Evolutionary conservation across 192 early-diverging fungal species (phyloP).

Genomic region (Podochytrium sp.): DNA sequence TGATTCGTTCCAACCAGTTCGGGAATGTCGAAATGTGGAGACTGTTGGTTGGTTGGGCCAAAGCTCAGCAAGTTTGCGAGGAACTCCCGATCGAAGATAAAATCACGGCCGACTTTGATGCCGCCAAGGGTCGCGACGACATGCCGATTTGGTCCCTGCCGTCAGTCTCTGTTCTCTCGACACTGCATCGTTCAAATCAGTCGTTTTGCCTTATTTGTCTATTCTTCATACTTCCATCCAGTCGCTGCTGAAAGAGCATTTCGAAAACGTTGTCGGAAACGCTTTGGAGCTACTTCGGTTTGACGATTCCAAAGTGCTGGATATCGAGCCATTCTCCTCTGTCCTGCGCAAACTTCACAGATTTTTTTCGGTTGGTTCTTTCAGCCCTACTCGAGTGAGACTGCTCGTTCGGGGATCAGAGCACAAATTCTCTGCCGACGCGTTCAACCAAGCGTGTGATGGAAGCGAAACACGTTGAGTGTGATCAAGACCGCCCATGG

Average conservation of each 20-base stretch:
- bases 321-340: neutral
- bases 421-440: neutral
- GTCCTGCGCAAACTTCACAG: neutral
- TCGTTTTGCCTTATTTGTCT: neutral
- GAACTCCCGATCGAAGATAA: neutral
- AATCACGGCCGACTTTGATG: neutral
- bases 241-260: too few species aligned
- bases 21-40: neutral
- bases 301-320: neutral
- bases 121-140: too few species aligned
- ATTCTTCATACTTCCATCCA: neutral
- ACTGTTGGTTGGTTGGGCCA: neutral
- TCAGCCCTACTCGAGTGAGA: neutral
- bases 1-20: neutral
- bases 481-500: neutral
- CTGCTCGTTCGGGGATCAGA: neutral
- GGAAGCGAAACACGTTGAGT: neutral
- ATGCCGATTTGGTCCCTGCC: too few species aligned
- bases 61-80: neutral
- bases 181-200: too few species aligned
- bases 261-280: neutral
- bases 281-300: neutral
- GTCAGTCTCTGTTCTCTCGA: too few species aligned
- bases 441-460: neutral
- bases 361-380: neutral